phyloP scores from a whole-genome alignment of 1,284 basidiomycete genomes.

The Cutaneotrichosporon cyanovorans region DNA sequence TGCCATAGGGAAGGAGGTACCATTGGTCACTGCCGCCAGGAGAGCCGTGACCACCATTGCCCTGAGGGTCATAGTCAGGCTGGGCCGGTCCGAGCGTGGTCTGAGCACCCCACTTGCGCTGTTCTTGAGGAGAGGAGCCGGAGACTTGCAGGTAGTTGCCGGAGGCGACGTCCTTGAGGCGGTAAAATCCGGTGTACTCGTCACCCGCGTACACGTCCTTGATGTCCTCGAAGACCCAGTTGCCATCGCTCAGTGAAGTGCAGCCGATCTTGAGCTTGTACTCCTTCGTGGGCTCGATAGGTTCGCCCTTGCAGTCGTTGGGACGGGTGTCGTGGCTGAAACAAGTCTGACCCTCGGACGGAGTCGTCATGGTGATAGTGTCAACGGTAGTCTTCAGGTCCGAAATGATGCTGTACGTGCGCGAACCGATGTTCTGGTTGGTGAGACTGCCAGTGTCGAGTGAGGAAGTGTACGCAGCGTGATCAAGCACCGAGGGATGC shows the following conservation, averaged over 20 bases:
- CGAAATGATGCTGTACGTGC: background rate
- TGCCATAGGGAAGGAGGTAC: conserved; percentile 1
- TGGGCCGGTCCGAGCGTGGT: background rate
- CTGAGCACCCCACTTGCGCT: conserved; percentile 1
- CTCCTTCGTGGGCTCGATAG: background rate
- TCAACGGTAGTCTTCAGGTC: background rate
- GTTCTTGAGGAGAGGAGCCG: background rate
- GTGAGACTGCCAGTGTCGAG: conserved; percentile 4
- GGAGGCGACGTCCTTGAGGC: background rate
- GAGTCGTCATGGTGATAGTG: background rate
- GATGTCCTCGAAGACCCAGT: background rate
- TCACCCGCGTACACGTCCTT: background rate
- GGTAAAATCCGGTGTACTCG: conserved; percentile 1
- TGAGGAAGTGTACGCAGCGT: background rate
- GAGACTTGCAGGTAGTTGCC: conserved; percentile 1
- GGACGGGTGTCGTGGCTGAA: background rate
- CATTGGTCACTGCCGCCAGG: conserved; percentile 5
- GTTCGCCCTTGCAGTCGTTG: background rate
- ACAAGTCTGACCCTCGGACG: background rate
- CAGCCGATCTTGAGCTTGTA: background rate
- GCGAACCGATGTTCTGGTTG: background rate
- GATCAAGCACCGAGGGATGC: background rate
- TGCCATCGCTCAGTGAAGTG: background rate
- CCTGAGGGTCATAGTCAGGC: background rate
- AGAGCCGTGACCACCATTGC: conserved; percentile 1